Evolutionary conservation across 352 stramenopile species (phyloP).

Genomic region (Pythium scleroteichum): DNA sequence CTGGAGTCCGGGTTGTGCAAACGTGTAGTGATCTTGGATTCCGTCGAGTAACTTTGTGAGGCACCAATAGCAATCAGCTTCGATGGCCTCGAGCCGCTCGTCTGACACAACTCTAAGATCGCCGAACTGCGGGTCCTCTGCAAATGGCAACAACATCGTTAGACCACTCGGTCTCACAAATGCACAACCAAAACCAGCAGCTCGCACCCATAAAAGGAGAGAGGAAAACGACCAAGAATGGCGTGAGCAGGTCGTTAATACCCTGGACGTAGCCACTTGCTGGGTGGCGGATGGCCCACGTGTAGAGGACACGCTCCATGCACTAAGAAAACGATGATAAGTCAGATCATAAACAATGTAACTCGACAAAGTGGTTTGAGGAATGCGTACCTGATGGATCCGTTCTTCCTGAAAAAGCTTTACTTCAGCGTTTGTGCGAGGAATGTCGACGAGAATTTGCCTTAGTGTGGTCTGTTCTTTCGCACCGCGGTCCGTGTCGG

Average conservation of each 20-base stretch:
- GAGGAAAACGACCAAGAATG: constrained; percentile 97
- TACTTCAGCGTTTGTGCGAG: constrained; percentile 95
- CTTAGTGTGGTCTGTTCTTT: constrained; percentile 96
- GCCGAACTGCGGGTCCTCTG: constrained; percentile 74
- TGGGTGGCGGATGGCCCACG: constrained; percentile 98
- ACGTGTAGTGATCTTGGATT: constrained; percentile 99
- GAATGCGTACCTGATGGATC: constrained; percentile 75
- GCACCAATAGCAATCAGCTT: constrained; percentile 99
- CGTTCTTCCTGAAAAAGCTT: constrained; percentile 96
- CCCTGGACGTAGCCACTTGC: constrained; percentile 98
- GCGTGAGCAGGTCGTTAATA: constrained; percentile 99
- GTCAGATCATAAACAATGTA: constrained; percentile 12
- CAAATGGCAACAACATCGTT: constrained; percentile 6
- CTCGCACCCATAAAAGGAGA: constrained; percentile 69
- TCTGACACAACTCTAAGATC: constrained; percentile 71
- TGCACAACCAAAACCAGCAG: background rate
- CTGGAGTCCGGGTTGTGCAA: constrained; percentile 97
- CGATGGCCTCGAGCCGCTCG: constrained; percentile 81
- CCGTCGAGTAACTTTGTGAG: constrained; percentile 98
- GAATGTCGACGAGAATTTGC: constrained; percentile 99
- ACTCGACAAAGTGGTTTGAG: too few species aligned
- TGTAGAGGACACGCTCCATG: constrained; percentile 98
- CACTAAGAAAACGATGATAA: constrained; percentile 44
- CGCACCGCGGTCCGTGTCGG: constrained; percentile 91
- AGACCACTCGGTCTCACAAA: background rate